A percentile compares a stretch with the other conserved stretches of the same genome.
These are phyloP conservation scores for Lolium multiflorum DNA, from an alignment of 176 grass and related monocot genomes.

Conservation along the genomic window DNA sequence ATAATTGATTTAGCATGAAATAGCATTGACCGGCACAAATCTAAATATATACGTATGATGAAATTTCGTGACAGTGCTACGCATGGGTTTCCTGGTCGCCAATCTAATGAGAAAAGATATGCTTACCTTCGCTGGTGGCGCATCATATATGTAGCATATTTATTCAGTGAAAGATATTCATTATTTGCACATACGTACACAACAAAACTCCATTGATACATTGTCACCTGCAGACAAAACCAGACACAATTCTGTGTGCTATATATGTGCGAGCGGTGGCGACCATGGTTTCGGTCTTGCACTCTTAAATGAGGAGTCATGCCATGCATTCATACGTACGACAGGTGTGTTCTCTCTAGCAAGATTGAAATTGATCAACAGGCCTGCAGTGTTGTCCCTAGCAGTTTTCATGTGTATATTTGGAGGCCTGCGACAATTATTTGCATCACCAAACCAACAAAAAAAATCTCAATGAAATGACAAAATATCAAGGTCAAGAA, in stretches of 20 bases:
- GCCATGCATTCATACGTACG: not conserved
- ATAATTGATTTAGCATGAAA: not conserved
- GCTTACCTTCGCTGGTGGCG: not conserved
- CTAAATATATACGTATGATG: not conserved
- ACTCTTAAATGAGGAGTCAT: not conserved
- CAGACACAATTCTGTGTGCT: not conserved
- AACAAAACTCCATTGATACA: not conserved
- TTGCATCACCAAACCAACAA: not conserved
- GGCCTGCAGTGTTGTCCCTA: not conserved
- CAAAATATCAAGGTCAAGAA: not conserved
- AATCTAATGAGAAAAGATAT: conserved; percentile 20
- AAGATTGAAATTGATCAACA: not conserved
- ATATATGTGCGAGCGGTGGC: not conserved
- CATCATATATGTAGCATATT: not conserved
- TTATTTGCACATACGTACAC: not conserved
- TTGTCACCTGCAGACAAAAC: not conserved
- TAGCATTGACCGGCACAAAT: not conserved
- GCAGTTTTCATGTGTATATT: not conserved
- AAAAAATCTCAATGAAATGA: not conserved
- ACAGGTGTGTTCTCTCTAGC: not conserved
- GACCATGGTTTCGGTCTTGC: conserved; percentile 17
- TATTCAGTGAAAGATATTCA: not conserved
- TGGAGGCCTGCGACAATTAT: not conserved
- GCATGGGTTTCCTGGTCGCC: no score
- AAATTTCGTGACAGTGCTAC: not conserved